Evolutionary conservation across 352 stramenopile genomes (phyloP).

Genomic region (Globisporangium nagaii): DNA sequence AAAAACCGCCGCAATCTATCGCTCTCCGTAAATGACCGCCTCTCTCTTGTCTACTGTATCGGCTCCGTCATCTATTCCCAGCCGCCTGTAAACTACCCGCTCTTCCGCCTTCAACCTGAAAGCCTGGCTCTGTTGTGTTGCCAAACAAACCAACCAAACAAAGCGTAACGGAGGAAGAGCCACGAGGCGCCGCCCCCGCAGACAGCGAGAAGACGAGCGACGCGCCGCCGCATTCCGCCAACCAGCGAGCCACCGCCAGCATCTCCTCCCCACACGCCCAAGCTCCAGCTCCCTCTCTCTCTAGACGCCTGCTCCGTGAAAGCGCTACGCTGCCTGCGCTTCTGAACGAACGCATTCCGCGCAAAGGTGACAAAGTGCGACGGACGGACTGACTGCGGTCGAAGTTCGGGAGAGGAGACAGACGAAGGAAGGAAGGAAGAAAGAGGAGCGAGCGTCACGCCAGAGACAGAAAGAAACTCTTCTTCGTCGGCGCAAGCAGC

Average conservation of each 20-base stretch:
- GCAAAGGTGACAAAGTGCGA: too few relatives aligned
- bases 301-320: too few relatives aligned
- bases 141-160: neutral
- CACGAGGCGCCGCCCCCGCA: neutral
- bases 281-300: neutral
- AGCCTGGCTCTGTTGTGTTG: too few relatives aligned
- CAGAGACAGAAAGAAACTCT: conserved; percentile 3
- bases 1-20: too few relatives aligned
- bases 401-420: conserved; percentile 1
- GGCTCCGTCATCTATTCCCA: too few relatives aligned
- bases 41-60: too few relatives aligned
- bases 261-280: too few relatives aligned
- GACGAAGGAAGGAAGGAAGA: neutral
- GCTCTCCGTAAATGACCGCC: too few relatives aligned
- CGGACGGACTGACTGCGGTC: too few relatives aligned
- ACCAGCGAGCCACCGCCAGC: neutral
- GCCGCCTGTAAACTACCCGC: too few relatives aligned
- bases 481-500: too few relatives aligned
- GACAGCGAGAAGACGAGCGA: neutral
- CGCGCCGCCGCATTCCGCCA: neutral
- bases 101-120: neutral
- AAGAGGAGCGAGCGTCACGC: neutral
- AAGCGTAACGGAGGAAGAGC: conserved; percentile 2
- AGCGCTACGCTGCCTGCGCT: neutral
- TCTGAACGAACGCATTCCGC: too few relatives aligned